A percentile compares a stretch with the other conserved stretches of the same genome.
Evolutionary conservation across 2,329 filamentous ascomycete genomes (phyloP).

Genomic region (Talaromyces sp.): DNA sequence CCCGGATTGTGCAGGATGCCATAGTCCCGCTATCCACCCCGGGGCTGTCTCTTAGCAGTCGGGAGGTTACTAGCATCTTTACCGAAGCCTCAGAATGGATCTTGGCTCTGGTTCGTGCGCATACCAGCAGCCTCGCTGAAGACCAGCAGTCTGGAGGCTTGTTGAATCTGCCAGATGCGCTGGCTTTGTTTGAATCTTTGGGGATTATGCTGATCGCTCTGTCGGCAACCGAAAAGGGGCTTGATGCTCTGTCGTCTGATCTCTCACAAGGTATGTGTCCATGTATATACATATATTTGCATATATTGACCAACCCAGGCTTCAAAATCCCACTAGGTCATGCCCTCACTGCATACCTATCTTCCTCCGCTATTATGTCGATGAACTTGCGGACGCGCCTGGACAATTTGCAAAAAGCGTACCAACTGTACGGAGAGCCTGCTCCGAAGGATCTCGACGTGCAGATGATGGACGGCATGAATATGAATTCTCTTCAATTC

Average conservation of each 20-base stretch:
- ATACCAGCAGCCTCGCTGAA: conserved; percentile 21
- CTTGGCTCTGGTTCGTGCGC: conserved; percentile 31
- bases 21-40: conserved; percentile 36
- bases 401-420: conserved; percentile 37
- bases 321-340: conserved; percentile 34
- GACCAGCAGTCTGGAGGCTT: conserved; percentile 25
- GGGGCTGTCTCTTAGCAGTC: conserved; percentile 21
- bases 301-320: conserved; percentile 17
- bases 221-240: conserved; percentile 30
- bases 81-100: conserved; percentile 34
- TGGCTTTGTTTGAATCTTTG: conserved; percentile 38
- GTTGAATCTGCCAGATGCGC: conserved; percentile 31
- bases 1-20: conserved; percentile 36
- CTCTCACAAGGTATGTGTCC: conserved; percentile 26
- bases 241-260: conserved; percentile 31
- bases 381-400: conserved; percentile 34
- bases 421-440: conserved; percentile 37
- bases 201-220: conserved; percentile 37
- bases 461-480: conserved; percentile 36
- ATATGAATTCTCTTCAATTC: conserved; percentile 47
- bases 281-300: background rate
- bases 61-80: conserved; percentile 29
- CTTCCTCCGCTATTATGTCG: conserved; percentile 35
- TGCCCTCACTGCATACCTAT: conserved; percentile 35
- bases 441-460: conserved; percentile 39